Conservation (phyloP, 75 land plant species). For the Azolla pinnata region DNA sequence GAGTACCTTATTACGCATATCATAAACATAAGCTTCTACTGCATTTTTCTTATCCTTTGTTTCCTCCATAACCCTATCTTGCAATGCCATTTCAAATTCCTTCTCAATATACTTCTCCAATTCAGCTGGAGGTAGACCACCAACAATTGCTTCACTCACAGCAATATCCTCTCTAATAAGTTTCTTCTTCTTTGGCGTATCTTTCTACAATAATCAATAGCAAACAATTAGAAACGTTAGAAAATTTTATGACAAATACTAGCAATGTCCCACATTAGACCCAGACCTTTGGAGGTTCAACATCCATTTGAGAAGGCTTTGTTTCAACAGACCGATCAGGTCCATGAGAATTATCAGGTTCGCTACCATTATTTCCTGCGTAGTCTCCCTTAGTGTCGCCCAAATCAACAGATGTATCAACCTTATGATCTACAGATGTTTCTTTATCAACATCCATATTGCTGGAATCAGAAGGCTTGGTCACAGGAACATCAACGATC, state of each 20-base stretch:
- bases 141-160: conserved; percentile 43
- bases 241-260: too few species aligned
- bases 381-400: conserved; percentile 52
- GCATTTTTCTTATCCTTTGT: conserved; percentile 95
- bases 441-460: conserved; percentile 70
- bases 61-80: conserved; percentile 91
- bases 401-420: conserved; percentile 42
- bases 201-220: too few species aligned
- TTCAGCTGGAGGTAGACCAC: conserved; percentile 44
- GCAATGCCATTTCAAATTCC: conserved; percentile 79
- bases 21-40: conserved; percentile 92
- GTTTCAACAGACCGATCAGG: not conserved
- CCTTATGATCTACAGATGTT: conserved; percentile 9
- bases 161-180: conserved; percentile 63
- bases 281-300: not conserved
- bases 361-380: not conserved
- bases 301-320: not conserved
- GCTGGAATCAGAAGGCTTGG: conserved; percentile 27
- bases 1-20: conserved; percentile 84
- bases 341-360: not conserved
- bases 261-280: too few species aligned
- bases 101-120: conserved; percentile 72
- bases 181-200: conserved; percentile 58
- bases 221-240: too few species aligned
- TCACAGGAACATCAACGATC: conserved; percentile 52